Conservation (phyloP, 441 rosid genomes). For the Corymbia calophylla region DNA sequence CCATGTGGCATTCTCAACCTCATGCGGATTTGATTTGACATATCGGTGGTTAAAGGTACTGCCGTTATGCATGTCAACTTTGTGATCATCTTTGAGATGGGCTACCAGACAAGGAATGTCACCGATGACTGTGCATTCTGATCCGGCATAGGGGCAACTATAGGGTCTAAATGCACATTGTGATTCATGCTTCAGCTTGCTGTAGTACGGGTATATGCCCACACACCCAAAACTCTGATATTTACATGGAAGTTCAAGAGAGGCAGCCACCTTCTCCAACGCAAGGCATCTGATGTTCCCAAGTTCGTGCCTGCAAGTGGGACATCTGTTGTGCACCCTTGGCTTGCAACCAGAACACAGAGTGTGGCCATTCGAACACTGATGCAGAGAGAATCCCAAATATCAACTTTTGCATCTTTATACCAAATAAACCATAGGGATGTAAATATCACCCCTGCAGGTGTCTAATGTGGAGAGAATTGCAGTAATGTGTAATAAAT, state of each 20-base stretch:
- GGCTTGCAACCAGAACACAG: slow-evolving; percentile 75
- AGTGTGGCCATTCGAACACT: slow-evolving; percentile 77
- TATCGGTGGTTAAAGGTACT: slow-evolving; percentile 75
- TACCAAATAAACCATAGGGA: not conserved
- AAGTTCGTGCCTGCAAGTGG: slow-evolving; percentile 75
- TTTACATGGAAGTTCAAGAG: slow-evolving; percentile 74
- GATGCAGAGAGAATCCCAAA: not conserved
- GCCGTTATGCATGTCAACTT: slow-evolving; percentile 76
- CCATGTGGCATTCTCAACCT: slow-evolving; percentile 82
- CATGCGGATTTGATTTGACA: slow-evolving; percentile 72
- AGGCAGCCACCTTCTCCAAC: slow-evolving; percentile 69
- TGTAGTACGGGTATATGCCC: slow-evolving; percentile 68
- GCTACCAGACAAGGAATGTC: slow-evolving; percentile 63
- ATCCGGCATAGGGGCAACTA: slow-evolving; percentile 70
- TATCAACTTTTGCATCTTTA: not conserved
- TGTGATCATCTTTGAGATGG: slow-evolving; percentile 68
- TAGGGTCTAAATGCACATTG: slow-evolving; percentile 54
- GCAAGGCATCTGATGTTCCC: slow-evolving; percentile 84
- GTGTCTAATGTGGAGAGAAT: not conserved
- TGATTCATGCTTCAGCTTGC: slow-evolving; percentile 66
- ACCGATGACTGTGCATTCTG: slow-evolving; percentile 65
- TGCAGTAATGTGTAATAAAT: not conserved
- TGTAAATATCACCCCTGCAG: not conserved
- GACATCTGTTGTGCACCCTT: slow-evolving; percentile 68
- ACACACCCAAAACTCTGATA: slow-evolving; percentile 57